A percentile compares a stretch with the other conserved stretches of the same genome.
Conservation (phyloP, 1,284 basidiomycete genomes). For the Apiotrichum porosum region DNA sequence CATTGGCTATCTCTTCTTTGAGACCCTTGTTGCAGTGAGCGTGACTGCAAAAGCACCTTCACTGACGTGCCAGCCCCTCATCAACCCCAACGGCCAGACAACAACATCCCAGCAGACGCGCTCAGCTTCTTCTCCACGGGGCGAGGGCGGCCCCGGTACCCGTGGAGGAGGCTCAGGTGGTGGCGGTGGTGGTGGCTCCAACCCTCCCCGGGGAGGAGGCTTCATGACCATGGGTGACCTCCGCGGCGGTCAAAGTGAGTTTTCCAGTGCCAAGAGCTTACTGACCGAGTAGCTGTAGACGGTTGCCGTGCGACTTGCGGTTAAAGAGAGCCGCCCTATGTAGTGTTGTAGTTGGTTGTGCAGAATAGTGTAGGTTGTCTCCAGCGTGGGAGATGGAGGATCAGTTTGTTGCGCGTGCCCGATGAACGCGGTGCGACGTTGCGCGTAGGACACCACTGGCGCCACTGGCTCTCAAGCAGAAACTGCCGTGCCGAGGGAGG, state of each 20-base stretch:
- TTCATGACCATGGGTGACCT: slow-evolving; percentile 43
- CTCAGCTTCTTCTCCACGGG: not conserved
- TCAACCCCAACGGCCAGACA: too few relatives aligned
- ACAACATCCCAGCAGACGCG: too few relatives aligned
- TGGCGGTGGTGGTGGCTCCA: slow-evolving; percentile 15
- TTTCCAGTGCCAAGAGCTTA: not conserved
- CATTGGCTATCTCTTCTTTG: slow-evolving; percentile 35
- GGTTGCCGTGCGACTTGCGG: slow-evolving; percentile 38
- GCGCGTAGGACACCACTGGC: too few relatives aligned
- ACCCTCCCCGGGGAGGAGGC: slow-evolving; percentile 19
- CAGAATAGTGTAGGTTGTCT: too few relatives aligned
- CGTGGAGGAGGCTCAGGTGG: slow-evolving; percentile 16
- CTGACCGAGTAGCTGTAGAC: slow-evolving; percentile 29
- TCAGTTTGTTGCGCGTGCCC: too few relatives aligned
- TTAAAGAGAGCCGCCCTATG: slow-evolving; percentile 9
- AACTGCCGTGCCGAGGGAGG: too few relatives aligned
- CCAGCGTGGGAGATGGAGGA: too few relatives aligned
- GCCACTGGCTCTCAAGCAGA: too few relatives aligned
- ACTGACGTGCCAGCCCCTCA: too few relatives aligned
- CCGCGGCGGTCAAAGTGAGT: slow-evolving; percentile 34
- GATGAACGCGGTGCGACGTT: too few relatives aligned
- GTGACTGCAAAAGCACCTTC: too few relatives aligned
- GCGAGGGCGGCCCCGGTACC: slow-evolving; percentile 8
- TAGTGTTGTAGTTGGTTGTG: not conserved
- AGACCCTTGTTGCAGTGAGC: slow-evolving; percentile 41